Percentiles rank a stretch among this genome's conserved stretches.
Evolutionary conservation across 352 stramenopile species (phyloP).

Genomic region (Phytophthora crassamura): DNA sequence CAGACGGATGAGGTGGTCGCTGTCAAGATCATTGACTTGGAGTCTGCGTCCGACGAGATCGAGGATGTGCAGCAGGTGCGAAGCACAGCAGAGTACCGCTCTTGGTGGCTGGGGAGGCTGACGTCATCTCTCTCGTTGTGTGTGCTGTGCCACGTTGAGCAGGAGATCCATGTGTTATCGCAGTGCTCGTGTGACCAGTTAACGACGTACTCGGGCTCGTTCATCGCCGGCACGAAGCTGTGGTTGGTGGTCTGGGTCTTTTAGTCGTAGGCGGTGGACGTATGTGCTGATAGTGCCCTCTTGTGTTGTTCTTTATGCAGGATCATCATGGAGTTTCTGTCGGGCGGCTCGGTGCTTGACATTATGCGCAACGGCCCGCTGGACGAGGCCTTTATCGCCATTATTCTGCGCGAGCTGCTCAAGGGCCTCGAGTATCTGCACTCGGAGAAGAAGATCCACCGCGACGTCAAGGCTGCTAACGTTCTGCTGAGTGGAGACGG

Average conservation of each 20-base stretch:
- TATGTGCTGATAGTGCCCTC: neutral
- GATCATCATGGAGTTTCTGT: conserved; percentile 96
- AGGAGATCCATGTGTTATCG: conserved; percentile 92
- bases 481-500: conserved; percentile 82
- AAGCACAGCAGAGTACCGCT: no score
- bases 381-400: conserved; percentile 83
- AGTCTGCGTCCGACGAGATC: conserved; percentile 85
- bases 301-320: conserved; percentile 32
- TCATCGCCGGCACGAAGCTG: conserved; percentile 84
- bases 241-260: conserved; percentile 46
- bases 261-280: neutral
- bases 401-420: conserved; percentile 83
- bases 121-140: neutral
- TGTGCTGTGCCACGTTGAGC: conserved; percentile 3
- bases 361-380: conserved; percentile 82
- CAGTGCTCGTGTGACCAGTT: conserved; percentile 91
- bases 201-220: conserved; percentile 90
- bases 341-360: conserved; percentile 91
- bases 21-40: conserved; percentile 88
- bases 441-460: conserved; percentile 87
- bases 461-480: conserved; percentile 86
- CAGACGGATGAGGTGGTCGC: conserved; percentile 77
- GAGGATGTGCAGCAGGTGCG: conserved; percentile 86
- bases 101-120: no score
- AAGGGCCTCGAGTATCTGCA: conserved; percentile 84